Evolutionary conservation across 2,329 filamentous ascomycete genomes (phyloP).

Genomic region (Cercospora zeina): DNA sequence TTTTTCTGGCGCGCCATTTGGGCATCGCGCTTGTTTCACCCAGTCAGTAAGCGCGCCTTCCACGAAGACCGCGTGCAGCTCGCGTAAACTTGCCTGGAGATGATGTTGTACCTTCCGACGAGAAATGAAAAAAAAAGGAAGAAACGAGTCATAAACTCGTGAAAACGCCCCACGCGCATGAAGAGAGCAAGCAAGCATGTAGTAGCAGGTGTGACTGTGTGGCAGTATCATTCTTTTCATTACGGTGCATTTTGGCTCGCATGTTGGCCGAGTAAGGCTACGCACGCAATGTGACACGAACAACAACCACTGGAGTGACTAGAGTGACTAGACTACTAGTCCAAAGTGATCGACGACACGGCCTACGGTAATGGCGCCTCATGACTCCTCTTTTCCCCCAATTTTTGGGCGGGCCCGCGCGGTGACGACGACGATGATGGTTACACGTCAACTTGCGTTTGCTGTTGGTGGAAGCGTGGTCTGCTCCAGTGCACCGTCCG

Average conservation of each 20-base stretch:
- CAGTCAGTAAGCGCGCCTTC: background rate
- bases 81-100: background rate
- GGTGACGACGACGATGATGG: too few relatives aligned
- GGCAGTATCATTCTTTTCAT: background rate
- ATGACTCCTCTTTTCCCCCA: background rate
- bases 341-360: background rate
- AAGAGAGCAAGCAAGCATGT: background rate
- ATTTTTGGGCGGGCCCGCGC: background rate
- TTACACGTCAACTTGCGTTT: too few relatives aligned
- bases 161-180: background rate
- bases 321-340: background rate
- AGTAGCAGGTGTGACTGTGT: background rate
- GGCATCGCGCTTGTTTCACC: slow-evolving; percentile 3
- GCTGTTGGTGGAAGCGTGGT: too few relatives aligned
- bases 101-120: background rate
- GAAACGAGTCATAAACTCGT: background rate
- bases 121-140: background rate
- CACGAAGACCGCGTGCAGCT: too few relatives aligned
- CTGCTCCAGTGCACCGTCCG: too few relatives aligned
- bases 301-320: background rate
- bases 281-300: slow-evolving; percentile 3
- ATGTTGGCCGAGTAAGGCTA: background rate
- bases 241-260: background rate
- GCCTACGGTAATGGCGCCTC: background rate
- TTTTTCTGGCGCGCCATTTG: background rate